Conservation (phyloP, 1,139 yeast species). For the Hansenula lynferdii region DNA sequence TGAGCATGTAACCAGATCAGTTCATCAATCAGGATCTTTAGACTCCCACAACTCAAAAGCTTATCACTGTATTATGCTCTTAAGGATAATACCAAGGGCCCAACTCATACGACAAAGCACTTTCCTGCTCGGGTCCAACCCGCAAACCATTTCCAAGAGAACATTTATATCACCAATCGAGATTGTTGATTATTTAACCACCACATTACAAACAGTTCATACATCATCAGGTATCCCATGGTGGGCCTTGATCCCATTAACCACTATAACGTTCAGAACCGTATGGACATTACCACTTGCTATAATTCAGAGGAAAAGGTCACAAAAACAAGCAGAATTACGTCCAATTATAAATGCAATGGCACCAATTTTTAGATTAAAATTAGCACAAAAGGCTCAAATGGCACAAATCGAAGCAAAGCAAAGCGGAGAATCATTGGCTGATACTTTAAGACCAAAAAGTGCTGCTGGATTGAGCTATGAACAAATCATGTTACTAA, state of each 20-base stretch:
- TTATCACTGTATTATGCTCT: background rate
- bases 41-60: background rate
- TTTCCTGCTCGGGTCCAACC: too few species aligned
- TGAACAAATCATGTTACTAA: conserved; percentile 69
- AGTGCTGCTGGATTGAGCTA: conserved; percentile 49
- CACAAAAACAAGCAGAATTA: conserved; percentile 65
- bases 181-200: conserved; percentile 29
- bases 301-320: conserved; percentile 59
- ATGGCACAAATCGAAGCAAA: conserved; percentile 12
- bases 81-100: background rate
- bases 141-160: conserved; percentile 1
- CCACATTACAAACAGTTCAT: conserved; percentile 45
- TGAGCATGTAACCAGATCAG: background rate
- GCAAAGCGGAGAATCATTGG: background rate
- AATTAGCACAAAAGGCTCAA: conserved; percentile 51
- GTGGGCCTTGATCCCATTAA: conserved; percentile 74
- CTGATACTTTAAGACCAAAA: conserved; percentile 6
- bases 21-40: background rate
- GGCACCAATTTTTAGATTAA: conserved; percentile 68
- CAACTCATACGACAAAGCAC: background rate
- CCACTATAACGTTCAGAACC: conserved; percentile 63
- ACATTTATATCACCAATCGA: conserved; percentile 14
- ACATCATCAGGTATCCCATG: conserved; percentile 65
- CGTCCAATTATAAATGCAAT: conserved; percentile 69
- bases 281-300: conserved; percentile 76